Evolutionary conservation across 1,139 yeast genomes (phyloP).

Genomic region (Protomyces pachydermus): DNA sequence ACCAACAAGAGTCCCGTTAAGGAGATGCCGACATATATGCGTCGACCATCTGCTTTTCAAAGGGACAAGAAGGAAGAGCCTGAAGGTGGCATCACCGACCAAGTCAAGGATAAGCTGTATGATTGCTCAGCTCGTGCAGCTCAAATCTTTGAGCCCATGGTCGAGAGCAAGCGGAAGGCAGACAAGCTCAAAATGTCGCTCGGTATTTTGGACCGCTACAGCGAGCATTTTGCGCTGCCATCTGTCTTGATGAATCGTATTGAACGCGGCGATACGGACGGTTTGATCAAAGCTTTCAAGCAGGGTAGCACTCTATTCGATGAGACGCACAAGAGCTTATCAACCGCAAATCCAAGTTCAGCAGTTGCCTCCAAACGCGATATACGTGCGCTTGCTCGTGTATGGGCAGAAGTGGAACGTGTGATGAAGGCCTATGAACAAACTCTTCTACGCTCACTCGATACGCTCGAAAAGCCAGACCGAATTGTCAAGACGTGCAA

Average conservation of each 20-base stretch:
- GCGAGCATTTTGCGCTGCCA: conserved; percentile 69
- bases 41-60: not conserved
- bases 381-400: conserved; percentile 43
- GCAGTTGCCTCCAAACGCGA: conserved; percentile 31
- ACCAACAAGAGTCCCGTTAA: not conserved
- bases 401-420: conserved; percentile 64
- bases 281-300: conserved; percentile 65
- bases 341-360: not conserved
- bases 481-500: conserved; percentile 36
- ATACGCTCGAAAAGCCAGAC: conserved; percentile 41
- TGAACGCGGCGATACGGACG: conserved; percentile 58
- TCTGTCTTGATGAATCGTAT: conserved; percentile 52
- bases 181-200: conserved; percentile 56
- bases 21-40: not conserved
- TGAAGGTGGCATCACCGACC: conserved; percentile 40
- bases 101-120: conserved; percentile 34
- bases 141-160: conserved; percentile 67
- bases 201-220: conserved; percentile 58
- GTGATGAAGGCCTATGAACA: conserved; percentile 62
- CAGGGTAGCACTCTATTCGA: conserved; percentile 47
- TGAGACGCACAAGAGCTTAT: conserved; percentile 29
- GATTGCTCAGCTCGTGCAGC: conserved; percentile 49
- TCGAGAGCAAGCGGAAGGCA: conserved; percentile 59
- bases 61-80: conserved; percentile 38
- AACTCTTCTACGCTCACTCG: conserved; percentile 56